Percentiles rank a stretch among this genome's conserved stretches.
phyloP scores from a whole-genome alignment of 75 land plant genomes.

The Pseudotsuga menziesii region DNA sequence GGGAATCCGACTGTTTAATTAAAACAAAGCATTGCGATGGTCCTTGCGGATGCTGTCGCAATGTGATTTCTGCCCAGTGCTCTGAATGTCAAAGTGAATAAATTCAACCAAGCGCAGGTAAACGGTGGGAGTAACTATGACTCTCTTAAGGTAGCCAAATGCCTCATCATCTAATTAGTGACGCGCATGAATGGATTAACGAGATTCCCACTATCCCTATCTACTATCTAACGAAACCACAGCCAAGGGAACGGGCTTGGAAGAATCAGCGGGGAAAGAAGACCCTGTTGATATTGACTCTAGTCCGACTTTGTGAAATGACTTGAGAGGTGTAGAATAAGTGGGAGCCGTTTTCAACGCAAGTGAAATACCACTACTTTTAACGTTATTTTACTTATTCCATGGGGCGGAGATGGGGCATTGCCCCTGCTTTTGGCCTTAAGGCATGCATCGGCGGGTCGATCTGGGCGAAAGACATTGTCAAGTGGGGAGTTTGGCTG shows the following conservation, averaged over 20 bases:
- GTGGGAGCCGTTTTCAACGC: no score
- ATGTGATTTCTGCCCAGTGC: no score
- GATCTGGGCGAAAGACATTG: conserved; percentile 31
- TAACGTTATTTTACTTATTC: conserved; percentile 31
- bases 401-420: conserved; percentile 24
- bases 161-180: no score
- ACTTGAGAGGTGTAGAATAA: conserved; percentile 23
- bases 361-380: conserved; percentile 46
- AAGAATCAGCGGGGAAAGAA: conserved; percentile 31
- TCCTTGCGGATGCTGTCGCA: no score
- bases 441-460: conserved; percentile 14
- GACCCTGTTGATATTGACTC: conserved; percentile 29
- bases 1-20: no score
- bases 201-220: no score
- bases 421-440: conserved; percentile 29
- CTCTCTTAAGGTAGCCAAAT: no score
- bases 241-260: conserved; percentile 37
- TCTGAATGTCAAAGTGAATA: no score
- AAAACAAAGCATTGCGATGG: no score
- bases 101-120: no score
- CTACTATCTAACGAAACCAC: conserved; percentile 11
- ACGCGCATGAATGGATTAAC: no score
- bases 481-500: conserved; percentile 41
- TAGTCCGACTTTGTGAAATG: conserved; percentile 36
- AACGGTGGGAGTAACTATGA: no score